A percentile compares a stretch with the other conserved stretches of the same genome.
These are phyloP conservation scores for Annulohypoxylon moriforme DNA, from an alignment of 495 filamentous ascomycete species.

Conservation along the genomic window DNA sequence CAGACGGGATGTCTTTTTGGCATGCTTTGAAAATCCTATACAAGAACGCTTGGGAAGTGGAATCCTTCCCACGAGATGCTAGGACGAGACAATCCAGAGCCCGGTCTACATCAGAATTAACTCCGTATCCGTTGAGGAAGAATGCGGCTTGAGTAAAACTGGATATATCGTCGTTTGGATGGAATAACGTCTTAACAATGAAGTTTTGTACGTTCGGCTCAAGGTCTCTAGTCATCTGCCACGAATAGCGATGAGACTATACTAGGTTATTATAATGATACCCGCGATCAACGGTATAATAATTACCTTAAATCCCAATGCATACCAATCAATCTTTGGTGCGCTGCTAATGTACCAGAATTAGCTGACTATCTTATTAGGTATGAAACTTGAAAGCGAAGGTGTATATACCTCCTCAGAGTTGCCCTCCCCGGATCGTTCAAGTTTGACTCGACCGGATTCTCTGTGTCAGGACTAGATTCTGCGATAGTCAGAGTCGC, in stretches of 20 bases:
- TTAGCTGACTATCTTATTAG: too few species aligned
- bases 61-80: neutral
- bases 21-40: conserved; percentile 2
- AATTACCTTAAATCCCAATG: neutral
- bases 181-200: neutral
- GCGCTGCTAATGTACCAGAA: too few species aligned
- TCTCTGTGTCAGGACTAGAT: neutral
- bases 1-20: neutral
- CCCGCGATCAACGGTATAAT: neutral
- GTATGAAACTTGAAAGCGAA: neutral
- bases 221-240: neutral
- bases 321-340: neutral
- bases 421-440: neutral
- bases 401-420: neutral
- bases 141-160: neutral
- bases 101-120: neutral
- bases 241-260: neutral
- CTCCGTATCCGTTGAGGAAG: neutral
- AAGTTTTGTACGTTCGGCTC: neutral
- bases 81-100: neutral
- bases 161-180: neutral
- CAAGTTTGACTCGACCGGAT: neutral
- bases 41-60: neutral
- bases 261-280: neutral
- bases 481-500: neutral